Evolutionary conservation across 345 rosid genomes (phyloP).

Genomic region (Anacardium occidentale): DNA sequence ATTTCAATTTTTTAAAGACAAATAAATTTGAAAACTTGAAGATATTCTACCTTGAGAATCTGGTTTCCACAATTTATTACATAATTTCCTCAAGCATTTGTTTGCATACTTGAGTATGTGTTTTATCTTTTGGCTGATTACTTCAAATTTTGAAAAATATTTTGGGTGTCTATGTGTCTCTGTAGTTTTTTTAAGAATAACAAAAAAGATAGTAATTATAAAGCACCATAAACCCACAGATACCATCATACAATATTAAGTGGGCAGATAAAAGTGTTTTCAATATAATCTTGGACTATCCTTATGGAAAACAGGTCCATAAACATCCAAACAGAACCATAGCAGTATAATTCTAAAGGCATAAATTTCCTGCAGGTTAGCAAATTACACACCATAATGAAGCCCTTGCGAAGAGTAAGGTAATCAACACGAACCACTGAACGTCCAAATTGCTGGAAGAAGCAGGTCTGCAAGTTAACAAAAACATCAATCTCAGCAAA

Average conservation of each 20-base stretch:
- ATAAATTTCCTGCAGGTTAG: background rate
- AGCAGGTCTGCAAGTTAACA: slow-evolving; percentile 67
- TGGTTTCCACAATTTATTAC: background rate
- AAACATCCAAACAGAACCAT: background rate
- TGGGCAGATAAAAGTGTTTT: background rate
- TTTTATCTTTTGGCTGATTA: background rate
- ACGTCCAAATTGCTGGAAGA: slow-evolving; percentile 80
- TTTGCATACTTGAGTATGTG: background rate
- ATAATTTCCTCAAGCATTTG: background rate
- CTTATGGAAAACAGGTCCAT: background rate
- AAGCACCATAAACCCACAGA: background rate
- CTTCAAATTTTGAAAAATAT: background rate
- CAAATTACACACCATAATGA: slow-evolving; percentile 59
- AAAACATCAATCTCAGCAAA: slow-evolving; percentile 14
- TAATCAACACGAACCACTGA: slow-evolving; percentile 91
- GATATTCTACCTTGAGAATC: background rate
- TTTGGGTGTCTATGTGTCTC: background rate
- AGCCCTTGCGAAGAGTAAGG: slow-evolving; percentile 84
- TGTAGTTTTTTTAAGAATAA: too few species aligned
- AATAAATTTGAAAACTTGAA: background rate
- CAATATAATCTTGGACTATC: background rate
- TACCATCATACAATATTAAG: background rate
- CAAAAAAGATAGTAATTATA: too few species aligned
- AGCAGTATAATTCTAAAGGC: background rate
- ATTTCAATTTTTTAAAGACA: background rate